These are phyloP conservation scores for Pelargonium citronellum DNA, from an alignment of 441 rosid species.

Conservation along the genomic window DNA sequence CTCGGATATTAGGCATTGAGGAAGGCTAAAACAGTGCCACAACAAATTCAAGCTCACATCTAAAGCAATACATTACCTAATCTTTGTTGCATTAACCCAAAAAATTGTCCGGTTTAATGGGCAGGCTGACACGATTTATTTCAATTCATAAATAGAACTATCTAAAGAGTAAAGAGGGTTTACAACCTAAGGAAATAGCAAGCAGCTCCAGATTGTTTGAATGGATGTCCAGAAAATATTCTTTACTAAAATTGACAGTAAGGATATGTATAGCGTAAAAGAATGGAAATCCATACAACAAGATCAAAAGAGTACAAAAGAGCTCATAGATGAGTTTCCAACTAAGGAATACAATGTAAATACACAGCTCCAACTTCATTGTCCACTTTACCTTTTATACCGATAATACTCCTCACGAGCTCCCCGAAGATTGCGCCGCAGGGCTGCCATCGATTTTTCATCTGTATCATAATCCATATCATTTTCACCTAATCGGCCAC, in stretches of 20 bases:
- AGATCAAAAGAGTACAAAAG: background rate
- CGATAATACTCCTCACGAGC: slow-evolving; percentile 93
- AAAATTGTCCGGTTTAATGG: too few relatives aligned
- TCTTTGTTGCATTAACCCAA: too few relatives aligned
- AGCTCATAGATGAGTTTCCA: background rate
- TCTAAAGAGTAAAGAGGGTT: too few relatives aligned
- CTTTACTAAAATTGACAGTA: too few relatives aligned
- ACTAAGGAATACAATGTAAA: slow-evolving; percentile 4
- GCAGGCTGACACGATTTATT: too few relatives aligned
- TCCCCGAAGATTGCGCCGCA: slow-evolving; percentile 83
- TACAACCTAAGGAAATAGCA: too few relatives aligned
- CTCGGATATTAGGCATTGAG: background rate
- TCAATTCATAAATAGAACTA: too few relatives aligned
- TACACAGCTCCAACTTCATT: background rate
- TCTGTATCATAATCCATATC: slow-evolving; percentile 99
- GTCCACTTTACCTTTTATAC: slow-evolving; percentile 63
- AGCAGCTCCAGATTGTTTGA: too few relatives aligned
- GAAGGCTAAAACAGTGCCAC: background rate
- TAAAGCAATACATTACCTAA: too few relatives aligned
- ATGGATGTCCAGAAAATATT: too few relatives aligned
- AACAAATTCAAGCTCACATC: background rate
- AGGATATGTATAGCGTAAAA: background rate
- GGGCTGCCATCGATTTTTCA: slow-evolving; percentile 97
- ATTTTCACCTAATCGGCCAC: slow-evolving; percentile 92
- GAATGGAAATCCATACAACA: background rate